Evolutionary conservation across 139 green algal species (phyloP), one percentile per base, ranked within the genome.

Genomic region (Monoraphidium neglectum): DNA sequence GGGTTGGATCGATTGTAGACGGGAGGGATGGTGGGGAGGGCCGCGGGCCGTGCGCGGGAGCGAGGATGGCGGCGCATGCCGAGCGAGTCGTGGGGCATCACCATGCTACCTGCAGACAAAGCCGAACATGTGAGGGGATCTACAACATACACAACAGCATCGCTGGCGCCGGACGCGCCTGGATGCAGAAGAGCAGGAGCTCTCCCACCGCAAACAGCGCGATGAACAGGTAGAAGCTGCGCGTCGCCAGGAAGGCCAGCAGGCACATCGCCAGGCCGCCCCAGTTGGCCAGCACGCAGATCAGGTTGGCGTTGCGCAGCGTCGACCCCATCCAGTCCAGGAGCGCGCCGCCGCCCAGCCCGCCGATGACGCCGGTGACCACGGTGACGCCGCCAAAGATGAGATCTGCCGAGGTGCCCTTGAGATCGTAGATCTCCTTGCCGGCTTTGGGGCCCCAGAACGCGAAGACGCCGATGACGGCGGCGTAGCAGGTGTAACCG

Each of bases 331-430:
- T 51, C 1, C 24, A 13, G 83, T 99, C 95, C 59, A 99, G 82
- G 47, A 88, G 23, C 21, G 91, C 10, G 35, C 95, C 95, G 15
- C 95, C 95, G 13, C 75, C 72, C 47, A 97, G 53, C 13, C 86
- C 93, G 32, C 94, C 94, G 30, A 92, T 15, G n/a, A 92, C 84
- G 38, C 91, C 91, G 36, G 94, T 95, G 8, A 94, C 2, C 12
- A 98, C 92, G 0, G 95, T 98, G 26, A 98, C 84, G 16, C 71
- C 89, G 2, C 95, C 95, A 84, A 98, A 97, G 0, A 88, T 82
- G 43, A 94, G 59, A 75, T 98, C 95, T 21, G 93, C 93, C 0
- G 79, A 78, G 28, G 84, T 79, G 12, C 79, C 70, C 0, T 30
- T 2, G 18, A 94, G 72, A 3, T 77, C 26, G 57, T 62, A 68